phyloP scores from a whole-genome alignment of 2,329 filamentous ascomycete species.

The Colletotrichum melonis region DNA sequence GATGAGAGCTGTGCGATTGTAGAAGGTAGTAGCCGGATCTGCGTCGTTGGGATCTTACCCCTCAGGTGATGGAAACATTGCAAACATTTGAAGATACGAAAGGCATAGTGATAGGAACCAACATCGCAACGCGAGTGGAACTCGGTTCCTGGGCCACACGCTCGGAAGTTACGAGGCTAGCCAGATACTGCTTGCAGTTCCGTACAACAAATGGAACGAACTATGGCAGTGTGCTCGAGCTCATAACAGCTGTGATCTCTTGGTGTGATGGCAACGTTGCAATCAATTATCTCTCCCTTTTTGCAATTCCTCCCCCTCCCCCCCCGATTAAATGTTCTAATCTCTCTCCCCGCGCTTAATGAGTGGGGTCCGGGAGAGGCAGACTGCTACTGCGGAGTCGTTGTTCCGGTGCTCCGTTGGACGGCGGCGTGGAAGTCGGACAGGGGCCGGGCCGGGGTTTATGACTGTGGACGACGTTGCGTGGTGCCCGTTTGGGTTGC shows the following conservation, averaged over 20 bases:
- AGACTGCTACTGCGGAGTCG: not conserved
- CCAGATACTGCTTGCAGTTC: not conserved
- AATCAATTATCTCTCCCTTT: not conserved
- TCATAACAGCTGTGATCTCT: not conserved
- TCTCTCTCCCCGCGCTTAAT: not conserved
- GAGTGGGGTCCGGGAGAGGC: not conserved
- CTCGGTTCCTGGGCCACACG: not conserved
- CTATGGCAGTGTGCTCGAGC: no score
- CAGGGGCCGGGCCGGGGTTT: not conserved
- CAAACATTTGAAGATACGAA: not conserved
- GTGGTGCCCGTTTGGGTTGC: no score
- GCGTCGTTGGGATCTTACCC: not conserved
- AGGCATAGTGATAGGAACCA: not conserved
- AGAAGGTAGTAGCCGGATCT: conserved; percentile 2
- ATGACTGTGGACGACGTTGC: not conserved
- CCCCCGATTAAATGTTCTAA: not conserved
- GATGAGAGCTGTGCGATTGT: not conserved
- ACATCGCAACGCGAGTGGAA: not conserved
- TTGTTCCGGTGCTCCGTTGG: not conserved
- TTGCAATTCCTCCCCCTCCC: not conserved
- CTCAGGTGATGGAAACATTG: not conserved
- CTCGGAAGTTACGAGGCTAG: not conserved
- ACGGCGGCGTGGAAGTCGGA: not conserved
- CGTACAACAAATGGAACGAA: not conserved
- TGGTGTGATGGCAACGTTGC: conserved; percentile 10